phyloP scores from a whole-genome alignment of 495 filamentous ascomycete species.

The Thermochaetoides thermophila region DNA sequence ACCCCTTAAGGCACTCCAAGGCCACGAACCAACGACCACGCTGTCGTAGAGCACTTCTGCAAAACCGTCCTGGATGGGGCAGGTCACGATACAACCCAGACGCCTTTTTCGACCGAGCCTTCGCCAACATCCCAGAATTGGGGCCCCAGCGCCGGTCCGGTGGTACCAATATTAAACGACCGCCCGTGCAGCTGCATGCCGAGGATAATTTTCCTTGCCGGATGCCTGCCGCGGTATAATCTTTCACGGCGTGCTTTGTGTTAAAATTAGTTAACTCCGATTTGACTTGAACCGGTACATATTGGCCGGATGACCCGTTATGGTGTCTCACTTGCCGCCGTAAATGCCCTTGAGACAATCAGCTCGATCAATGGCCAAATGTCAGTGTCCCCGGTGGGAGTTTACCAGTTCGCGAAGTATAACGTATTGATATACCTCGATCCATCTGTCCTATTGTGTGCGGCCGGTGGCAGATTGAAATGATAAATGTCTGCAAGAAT shows the following conservation, averaged over 20 bases:
- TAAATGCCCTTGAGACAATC: no score
- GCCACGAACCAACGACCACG: no score
- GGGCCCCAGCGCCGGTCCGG: slow-evolving; percentile 44
- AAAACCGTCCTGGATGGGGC: slow-evolving; percentile 32
- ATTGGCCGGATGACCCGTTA: slow-evolving; percentile 63
- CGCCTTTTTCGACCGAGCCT: no score
- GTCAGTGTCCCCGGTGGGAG: no score
- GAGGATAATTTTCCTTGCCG: slow-evolving; percentile 54
- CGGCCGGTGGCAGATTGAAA: no score
- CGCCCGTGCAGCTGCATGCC: slow-evolving; percentile 83
- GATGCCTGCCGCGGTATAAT: slow-evolving; percentile 54
- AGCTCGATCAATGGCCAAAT: no score
- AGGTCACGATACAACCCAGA: slow-evolving; percentile 65
- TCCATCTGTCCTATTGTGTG: no score
- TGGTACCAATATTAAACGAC: slow-evolving; percentile 51
- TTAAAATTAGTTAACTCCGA: slow-evolving; percentile 49
- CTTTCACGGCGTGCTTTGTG: slow-evolving; percentile 47
- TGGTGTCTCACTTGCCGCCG: slow-evolving; percentile 52
- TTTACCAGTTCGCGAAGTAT: no score
- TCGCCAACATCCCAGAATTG: slow-evolving; percentile 64
- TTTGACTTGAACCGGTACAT: slow-evolving; percentile 40
- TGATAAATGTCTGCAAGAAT: no score
- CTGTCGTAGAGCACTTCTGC: slow-evolving; percentile 34
- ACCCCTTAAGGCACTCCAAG: no score
- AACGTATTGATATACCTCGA: no score